Evolutionary conservation across 306 rosid species (phyloP).

Genomic region (Acacia acuminata): DNA sequence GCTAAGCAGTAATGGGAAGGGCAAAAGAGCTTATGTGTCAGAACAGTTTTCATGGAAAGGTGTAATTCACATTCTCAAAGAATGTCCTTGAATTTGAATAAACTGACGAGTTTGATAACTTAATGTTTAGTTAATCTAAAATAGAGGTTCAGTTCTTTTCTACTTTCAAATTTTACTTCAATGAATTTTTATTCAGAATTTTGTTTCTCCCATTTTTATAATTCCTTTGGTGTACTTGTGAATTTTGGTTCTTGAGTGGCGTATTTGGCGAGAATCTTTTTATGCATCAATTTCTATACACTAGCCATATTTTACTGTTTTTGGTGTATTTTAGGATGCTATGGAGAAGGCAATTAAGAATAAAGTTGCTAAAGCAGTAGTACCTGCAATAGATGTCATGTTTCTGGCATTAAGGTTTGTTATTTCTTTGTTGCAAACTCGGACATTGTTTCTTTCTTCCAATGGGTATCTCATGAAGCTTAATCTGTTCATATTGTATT

Average conservation of each 20-base stretch:
- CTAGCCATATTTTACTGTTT: conserved; percentile 13
- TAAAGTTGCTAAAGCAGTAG: conserved; percentile 98
- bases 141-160: conserved; percentile 1
- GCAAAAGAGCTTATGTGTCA: not conserved
- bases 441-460: conserved; percentile 9
- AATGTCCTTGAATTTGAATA: not conserved
- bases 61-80: not conserved
- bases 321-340: conserved; percentile 68
- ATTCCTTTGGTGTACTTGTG: conserved; percentile 6
- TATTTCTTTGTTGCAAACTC: conserved; percentile 31
- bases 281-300: conserved; percentile 3
- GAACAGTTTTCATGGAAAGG: not conserved
- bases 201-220: not conserved
- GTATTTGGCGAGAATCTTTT: conserved; percentile 5
- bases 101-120: not conserved
- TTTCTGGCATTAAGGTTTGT: conserved; percentile 93
- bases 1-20: not conserved
- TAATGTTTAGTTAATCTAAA: not conserved
- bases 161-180: not conserved
- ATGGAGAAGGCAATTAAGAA: conserved; percentile 98
- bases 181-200: not conserved
- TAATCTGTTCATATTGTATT: not conserved
- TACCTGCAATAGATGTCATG: conserved; percentile 99
- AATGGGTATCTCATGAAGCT: conserved; percentile 16
- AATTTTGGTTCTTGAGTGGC: not conserved